Conservation (phyloP, 2,329 filamentous ascomycete species). For the Pyrenophora tritici-repentis region DNA sequence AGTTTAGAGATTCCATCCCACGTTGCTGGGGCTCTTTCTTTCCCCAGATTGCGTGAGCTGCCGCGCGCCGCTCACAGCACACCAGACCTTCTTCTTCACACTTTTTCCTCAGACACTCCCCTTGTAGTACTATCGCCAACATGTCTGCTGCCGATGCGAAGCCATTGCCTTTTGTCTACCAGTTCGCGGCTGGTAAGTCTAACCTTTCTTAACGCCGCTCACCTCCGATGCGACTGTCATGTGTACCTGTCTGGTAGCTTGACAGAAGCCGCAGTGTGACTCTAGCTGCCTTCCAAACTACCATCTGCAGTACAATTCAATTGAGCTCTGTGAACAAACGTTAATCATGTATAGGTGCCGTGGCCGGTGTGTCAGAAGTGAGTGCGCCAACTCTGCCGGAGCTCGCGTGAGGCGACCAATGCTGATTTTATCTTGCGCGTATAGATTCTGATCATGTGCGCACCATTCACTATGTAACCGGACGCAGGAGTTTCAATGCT, state of each 20-base stretch:
- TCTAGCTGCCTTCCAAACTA: neutral
- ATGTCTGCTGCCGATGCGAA: slow-evolving; percentile 61
- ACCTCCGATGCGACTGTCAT: slow-evolving; percentile 21
- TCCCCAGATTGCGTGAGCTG: slow-evolving; percentile 35
- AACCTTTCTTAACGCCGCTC: slow-evolving; percentile 34
- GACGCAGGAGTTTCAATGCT: neutral
- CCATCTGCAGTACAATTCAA: neutral
- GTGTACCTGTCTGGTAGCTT: slow-evolving; percentile 3
- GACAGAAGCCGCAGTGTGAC: slow-evolving; percentile 3
- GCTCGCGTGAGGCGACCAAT: slow-evolving; percentile 14
- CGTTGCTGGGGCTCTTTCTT: slow-evolving; percentile 21
- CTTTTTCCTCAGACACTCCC: slow-evolving; percentile 6
- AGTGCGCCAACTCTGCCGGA: slow-evolving; percentile 45
- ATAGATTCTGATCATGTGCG: slow-evolving; percentile 85
- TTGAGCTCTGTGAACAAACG: slow-evolving; percentile 19
- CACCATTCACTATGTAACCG: neutral
- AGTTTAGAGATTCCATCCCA: slow-evolving; percentile 30
- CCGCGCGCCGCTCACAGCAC: slow-evolving; percentile 15
- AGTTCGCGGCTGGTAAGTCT: slow-evolving; percentile 83
- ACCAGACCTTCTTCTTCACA: slow-evolving; percentile 20
- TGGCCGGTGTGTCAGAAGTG: slow-evolving; percentile 97
- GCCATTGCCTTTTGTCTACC: slow-evolving; percentile 89
- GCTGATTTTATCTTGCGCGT: slow-evolving; percentile 34
- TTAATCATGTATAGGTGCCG: slow-evolving; percentile 66
- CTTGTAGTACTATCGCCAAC: slow-evolving; percentile 23